phyloP scores from a whole-genome alignment of 208 protist species.

The Leishmania guyanensis region DNA sequence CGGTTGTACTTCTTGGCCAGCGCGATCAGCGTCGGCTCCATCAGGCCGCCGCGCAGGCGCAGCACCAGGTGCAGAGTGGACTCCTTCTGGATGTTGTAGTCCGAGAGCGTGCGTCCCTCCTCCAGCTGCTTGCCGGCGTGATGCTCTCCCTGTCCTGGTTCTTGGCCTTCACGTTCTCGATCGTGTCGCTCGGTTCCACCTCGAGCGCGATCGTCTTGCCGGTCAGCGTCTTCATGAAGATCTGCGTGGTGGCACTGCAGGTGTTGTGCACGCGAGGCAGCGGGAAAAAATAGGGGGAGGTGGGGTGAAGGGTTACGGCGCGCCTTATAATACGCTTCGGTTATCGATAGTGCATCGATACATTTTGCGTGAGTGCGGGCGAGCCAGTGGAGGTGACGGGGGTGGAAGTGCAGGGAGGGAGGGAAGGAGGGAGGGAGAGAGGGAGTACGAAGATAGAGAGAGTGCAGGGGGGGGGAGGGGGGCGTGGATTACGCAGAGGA shows the following conservation, averaged over 20 bases:
- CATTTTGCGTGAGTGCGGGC: background rate
- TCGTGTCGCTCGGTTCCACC: constrained; percentile 96
- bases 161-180: constrained; percentile 98
- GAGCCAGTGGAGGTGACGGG: background rate
- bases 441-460: background rate
- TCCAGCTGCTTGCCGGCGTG: constrained; percentile 98
- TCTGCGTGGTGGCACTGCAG: constrained; percentile 80
- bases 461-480: background rate
- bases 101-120: constrained; percentile 97
- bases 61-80: constrained; percentile 99
- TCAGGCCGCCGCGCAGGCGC: constrained; percentile 90
- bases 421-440: constrained; percentile 3
- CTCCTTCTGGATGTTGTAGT: constrained; percentile 99
- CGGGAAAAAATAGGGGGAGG: background rate
- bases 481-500: background rate
- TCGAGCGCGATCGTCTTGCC: constrained; percentile 99
- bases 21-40: constrained; percentile 97
- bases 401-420: background rate
- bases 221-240: constrained; percentile 97
- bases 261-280: background rate
- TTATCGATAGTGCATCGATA: background rate
- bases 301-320: constrained; percentile 7
- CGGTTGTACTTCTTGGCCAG: constrained; percentile 98
- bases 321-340: background rate
- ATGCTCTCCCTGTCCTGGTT: constrained; percentile 99